phyloP scores from a whole-genome alignment of 345 rosid genomes.

The Microthlaspi erraticum region DNA sequence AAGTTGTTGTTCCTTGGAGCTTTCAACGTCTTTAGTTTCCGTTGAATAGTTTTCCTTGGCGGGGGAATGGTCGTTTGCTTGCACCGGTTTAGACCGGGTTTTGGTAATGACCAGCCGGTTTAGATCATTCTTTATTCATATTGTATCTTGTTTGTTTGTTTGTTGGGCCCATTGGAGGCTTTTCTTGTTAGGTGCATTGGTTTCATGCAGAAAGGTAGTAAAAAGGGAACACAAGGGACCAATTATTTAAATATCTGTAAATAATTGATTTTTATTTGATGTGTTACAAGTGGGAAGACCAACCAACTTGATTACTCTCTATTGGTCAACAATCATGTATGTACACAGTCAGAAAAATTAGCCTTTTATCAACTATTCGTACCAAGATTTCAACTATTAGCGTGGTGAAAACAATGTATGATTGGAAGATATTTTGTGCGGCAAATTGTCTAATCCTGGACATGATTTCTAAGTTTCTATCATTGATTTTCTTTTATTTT shows the following conservation, averaged over 20 bases:
- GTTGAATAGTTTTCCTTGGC: constrained; percentile 27
- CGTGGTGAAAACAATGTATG: not conserved
- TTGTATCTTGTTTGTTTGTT: constrained; percentile 5
- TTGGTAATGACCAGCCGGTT: constrained; percentile 39
- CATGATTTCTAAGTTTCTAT: not conserved
- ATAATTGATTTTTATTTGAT: not conserved
- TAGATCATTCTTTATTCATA: constrained; percentile 41
- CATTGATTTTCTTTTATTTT: not conserved
- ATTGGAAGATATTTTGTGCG: constrained; percentile 2
- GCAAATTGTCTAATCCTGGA: constrained; percentile 10
- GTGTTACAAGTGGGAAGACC: constrained; percentile 8
- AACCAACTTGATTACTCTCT: not conserved
- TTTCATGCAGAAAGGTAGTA: constrained; percentile 27
- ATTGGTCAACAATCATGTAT: constrained; percentile 2
- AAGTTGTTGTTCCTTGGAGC: constrained; percentile 68
- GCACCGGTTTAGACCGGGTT: constrained; percentile 25
- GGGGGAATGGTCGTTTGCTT: constrained; percentile 29
- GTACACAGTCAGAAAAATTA: not conserved
- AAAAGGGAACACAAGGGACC: constrained; percentile 7
- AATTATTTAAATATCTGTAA: not conserved
- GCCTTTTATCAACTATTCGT: not conserved
- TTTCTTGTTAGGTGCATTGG: constrained; percentile 5
- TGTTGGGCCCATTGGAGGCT: constrained; percentile 24
- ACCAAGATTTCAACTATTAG: not conserved
- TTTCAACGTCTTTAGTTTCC: constrained; percentile 47